Percentiles rank a stretch among this genome's conserved stretches.
phyloP scores from a whole-genome alignment of 225 moss, liverwort and hornwort species.

The Physcomitrellopsis africana region DNA sequence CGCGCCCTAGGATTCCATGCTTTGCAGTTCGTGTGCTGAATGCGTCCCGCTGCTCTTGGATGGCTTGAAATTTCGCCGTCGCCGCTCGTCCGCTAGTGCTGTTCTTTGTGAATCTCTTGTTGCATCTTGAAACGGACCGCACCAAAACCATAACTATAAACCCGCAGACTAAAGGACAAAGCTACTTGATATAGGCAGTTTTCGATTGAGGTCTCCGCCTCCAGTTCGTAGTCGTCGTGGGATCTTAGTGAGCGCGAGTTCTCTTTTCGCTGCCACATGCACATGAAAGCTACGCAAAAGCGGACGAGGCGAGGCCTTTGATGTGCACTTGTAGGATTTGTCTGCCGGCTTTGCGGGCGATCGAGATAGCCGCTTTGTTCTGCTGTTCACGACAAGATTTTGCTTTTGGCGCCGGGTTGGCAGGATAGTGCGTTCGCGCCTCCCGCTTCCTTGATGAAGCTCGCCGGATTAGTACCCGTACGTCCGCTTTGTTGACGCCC shows the following conservation, averaged over 20 bases:
- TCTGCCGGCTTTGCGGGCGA: constrained; percentile 25
- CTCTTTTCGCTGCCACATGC: not conserved
- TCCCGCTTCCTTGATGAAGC: constrained; percentile 4
- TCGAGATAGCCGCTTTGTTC: constrained; percentile 4
- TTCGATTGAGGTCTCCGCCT: not conserved
- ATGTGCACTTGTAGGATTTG: not conserved
- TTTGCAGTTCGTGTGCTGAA: not conserved
- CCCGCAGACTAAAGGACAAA: not conserved
- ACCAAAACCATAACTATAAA: too few species aligned
- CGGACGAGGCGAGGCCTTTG: not conserved
- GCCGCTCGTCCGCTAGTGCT: too few species aligned
- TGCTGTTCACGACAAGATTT: constrained; percentile 6
- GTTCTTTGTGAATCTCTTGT: too few species aligned
- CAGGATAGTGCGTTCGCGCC: constrained; percentile 1
- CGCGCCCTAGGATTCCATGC: not conserved
- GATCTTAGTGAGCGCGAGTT: constrained; percentile 4
- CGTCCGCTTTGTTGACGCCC: constrained; percentile 17
- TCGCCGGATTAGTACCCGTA: constrained; percentile 23
- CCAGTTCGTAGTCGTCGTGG: not conserved
- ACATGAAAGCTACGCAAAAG: not conserved
- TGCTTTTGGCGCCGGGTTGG: constrained; percentile 22
- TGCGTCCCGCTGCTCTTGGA: not conserved
- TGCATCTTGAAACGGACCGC: too few species aligned
- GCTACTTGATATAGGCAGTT: not conserved
- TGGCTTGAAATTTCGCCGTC: not conserved